Evolutionary conservation across 495 filamentous ascomycete species (phyloP).

Genomic region (Penicillium coffeae): DNA sequence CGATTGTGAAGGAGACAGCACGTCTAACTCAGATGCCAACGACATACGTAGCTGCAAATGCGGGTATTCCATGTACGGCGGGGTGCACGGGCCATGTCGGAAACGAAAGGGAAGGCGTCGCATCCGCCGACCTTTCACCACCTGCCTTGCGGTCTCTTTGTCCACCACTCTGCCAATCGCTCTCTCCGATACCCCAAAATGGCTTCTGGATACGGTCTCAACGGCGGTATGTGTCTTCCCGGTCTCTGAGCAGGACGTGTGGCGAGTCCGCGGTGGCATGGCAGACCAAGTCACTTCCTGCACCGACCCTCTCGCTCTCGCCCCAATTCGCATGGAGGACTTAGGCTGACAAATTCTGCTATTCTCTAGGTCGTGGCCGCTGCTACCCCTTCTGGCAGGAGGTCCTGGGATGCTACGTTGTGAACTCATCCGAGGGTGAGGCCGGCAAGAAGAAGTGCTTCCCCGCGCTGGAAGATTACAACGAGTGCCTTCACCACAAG

Average conservation of each 20-base stretch:
- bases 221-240: conserved; percentile 59
- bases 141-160: conserved; percentile 21
- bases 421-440: conserved; percentile 71
- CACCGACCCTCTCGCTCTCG: conserved; percentile 15
- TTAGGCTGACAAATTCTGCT: conserved; percentile 23
- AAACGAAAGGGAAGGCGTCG: conserved; percentile 35
- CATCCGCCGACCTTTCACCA: conserved; percentile 31
- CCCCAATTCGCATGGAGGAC: conserved; percentile 8
- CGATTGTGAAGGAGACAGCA: conserved; percentile 9
- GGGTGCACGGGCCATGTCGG: conserved; percentile 41
- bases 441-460: conserved; percentile 85
- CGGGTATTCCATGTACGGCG: conserved; percentile 24
- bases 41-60: conserved; percentile 15
- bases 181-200: conserved; percentile 45
- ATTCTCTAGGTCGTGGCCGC: conserved; percentile 67
- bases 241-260: neutral
- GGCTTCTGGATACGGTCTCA: conserved; percentile 79
- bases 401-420: conserved; percentile 81
- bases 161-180: conserved; percentile 23
- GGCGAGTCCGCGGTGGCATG: conserved; percentile 12
- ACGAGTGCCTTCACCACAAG: conserved; percentile 96
- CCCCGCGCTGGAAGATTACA: conserved; percentile 91
- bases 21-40: conserved; percentile 22
- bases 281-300: conserved; percentile 14
- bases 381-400: conserved; percentile 99